A percentile compares a stretch with the other conserved stretches of the same genome.
Evolutionary conservation across 2,329 filamentous ascomycete species (phyloP).

Genomic region (Pseudogymnoascus sp.): DNA sequence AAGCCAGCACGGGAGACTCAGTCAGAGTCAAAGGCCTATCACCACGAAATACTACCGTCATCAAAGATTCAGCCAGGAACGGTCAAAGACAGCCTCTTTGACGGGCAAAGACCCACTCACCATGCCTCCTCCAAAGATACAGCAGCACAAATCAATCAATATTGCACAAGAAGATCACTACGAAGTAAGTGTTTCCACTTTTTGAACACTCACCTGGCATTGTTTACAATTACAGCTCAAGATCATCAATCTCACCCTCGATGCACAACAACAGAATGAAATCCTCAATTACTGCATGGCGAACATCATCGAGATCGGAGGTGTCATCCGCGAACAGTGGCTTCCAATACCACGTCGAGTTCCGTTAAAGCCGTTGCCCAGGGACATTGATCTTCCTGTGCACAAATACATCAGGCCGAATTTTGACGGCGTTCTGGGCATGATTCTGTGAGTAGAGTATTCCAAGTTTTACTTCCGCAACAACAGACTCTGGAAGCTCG

Average conservation of each 20-base stretch:
- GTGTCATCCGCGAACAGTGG: background rate
- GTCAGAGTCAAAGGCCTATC: background rate
- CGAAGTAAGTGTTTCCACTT: background rate
- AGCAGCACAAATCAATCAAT: background rate
- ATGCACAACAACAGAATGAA: background rate
- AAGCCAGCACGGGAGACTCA: background rate
- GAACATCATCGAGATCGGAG: conserved; percentile 5
- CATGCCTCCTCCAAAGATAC: background rate
- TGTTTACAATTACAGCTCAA: background rate
- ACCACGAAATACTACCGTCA: background rate
- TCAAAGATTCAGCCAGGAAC: background rate
- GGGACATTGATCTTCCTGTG: background rate
- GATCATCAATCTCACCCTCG: background rate
- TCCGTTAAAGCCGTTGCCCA: background rate
- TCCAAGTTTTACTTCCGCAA: background rate
- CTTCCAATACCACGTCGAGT: background rate
- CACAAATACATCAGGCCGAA: background rate
- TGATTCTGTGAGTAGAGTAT: background rate
- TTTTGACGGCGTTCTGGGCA: background rate
- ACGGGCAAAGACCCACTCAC: background rate
- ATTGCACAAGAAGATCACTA: background rate
- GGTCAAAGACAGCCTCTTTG: background rate
- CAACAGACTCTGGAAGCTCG: background rate
- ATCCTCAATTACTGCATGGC: background rate
- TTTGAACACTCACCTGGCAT: background rate